phyloP scores from a whole-genome alignment of 2,329 filamentous ascomycete genomes.

The Cryphonectria japonica region DNA sequence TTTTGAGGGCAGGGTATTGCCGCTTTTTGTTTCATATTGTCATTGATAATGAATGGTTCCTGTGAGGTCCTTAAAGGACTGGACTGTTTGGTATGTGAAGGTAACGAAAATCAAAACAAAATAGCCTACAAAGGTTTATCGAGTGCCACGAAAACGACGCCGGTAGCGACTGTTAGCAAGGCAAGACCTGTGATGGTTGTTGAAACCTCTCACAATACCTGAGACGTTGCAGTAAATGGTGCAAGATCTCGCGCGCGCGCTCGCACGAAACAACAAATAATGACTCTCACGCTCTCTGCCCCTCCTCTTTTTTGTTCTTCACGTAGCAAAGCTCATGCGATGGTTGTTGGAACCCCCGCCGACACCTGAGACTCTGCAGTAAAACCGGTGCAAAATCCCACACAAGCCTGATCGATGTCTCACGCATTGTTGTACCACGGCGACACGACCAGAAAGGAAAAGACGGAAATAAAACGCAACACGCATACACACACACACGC shows the following conservation, averaged over 20 bases:
- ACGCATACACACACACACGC: constrained; percentile 6
- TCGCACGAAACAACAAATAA: background rate
- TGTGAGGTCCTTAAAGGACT: constrained; percentile 26
- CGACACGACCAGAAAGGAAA: background rate
- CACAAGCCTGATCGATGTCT: background rate
- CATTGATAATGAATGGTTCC: constrained; percentile 26
- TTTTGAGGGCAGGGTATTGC: constrained; percentile 24
- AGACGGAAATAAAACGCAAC: background rate
- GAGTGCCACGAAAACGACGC: constrained; percentile 2
- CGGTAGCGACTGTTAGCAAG: constrained; percentile 20
- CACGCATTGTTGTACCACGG: background rate
- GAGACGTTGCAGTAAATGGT: constrained; percentile 5
- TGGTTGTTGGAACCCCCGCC: constrained; percentile 10
- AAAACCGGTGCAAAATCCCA: constrained; percentile 2
- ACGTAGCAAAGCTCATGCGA: background rate
- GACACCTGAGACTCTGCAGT: constrained; percentile 2
- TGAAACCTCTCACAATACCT: background rate
- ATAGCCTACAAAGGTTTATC: background rate
- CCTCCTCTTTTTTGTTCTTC: background rate
- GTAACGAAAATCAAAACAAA: constrained; percentile 7
- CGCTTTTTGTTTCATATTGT: constrained; percentile 18
- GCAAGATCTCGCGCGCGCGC: background rate
- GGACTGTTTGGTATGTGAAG: constrained; percentile 11
- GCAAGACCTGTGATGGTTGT: constrained; percentile 3
- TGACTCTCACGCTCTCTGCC: background rate